phyloP scores from a whole-genome alignment of 129 eudicot species.

The Helichrysum umbraculigerum region DNA sequence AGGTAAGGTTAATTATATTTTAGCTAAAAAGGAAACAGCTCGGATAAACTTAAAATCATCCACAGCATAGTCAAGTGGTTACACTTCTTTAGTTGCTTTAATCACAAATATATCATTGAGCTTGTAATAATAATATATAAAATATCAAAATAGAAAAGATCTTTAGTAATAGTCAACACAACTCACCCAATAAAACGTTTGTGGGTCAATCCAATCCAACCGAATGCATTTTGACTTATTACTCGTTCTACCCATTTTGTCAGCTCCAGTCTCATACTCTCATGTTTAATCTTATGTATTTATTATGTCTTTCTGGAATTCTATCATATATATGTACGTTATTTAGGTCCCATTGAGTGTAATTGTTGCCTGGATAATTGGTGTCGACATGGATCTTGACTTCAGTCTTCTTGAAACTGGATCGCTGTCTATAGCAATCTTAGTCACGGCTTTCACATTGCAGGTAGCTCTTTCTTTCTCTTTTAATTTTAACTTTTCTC shows the following conservation, averaged over 20 bases:
- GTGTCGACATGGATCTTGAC: conserved; percentile 67
- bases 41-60: background rate
- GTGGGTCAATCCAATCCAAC: background rate
- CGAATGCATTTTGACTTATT: background rate
- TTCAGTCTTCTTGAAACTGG: conserved; percentile 65
- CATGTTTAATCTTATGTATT: background rate
- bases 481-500: background rate
- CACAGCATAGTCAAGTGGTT: background rate
- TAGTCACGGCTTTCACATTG: conserved; percentile 72
- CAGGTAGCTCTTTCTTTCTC: conserved; percentile 45
- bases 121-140: no score
- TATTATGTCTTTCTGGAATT: background rate
- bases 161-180: no score
- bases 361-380: conserved; percentile 67
- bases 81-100: background rate
- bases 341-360: conserved; percentile 61
- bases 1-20: background rate
- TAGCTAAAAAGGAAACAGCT: background rate
- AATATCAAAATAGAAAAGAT: no score
- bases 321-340: background rate
- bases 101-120: no score
- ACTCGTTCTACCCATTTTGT: background rate
- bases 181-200: background rate
- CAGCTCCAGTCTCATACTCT: background rate
- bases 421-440: conserved; percentile 58